These are phyloP conservation scores for Eudorina sp. DNA, from an alignment of 139 green algal genomes.

Conservation along the genomic window DNA sequence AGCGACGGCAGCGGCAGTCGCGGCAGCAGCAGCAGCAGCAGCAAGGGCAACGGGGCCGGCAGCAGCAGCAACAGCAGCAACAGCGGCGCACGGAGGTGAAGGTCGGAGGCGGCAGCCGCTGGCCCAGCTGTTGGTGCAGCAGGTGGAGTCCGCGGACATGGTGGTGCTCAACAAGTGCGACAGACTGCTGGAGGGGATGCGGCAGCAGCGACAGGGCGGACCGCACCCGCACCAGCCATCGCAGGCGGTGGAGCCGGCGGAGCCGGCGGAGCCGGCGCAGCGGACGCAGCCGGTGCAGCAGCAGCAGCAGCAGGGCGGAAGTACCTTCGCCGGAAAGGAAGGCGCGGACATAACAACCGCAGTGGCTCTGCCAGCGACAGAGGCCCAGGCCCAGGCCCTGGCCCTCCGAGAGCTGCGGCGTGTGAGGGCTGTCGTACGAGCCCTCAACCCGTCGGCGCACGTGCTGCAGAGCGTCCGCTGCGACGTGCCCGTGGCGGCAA, in stretches of 20 bases:
- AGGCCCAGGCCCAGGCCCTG: background rate
- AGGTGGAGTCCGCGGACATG: slow-evolving; percentile 34
- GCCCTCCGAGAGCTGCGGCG: background rate
- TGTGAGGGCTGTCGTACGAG: slow-evolving; percentile 2
- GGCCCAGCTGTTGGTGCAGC: background rate
- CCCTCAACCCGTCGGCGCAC: slow-evolving; percentile 22
- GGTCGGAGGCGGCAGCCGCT: background rate
- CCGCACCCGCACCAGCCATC: background rate
- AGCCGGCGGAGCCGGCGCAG: background rate
- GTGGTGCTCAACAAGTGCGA: slow-evolving; percentile 50
- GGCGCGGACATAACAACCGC: too few species aligned
- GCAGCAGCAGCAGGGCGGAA: background rate
- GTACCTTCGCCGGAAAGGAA: too few species aligned
- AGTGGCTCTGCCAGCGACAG: too few species aligned
- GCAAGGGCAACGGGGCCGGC: background rate
- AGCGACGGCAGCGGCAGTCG: background rate
- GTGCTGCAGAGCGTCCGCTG: slow-evolving; percentile 6
- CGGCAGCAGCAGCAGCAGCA: background rate
- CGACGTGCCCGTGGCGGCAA: background rate
- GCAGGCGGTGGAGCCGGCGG: background rate
- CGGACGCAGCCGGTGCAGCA: too few species aligned
- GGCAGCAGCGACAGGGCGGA: background rate
- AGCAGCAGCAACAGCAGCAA: background rate
- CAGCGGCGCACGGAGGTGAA: too few species aligned
- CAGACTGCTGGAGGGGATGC: background rate